phyloP scores from a whole-genome alignment of 805 yeast species.

The Lipomyces lipofer region DNA sequence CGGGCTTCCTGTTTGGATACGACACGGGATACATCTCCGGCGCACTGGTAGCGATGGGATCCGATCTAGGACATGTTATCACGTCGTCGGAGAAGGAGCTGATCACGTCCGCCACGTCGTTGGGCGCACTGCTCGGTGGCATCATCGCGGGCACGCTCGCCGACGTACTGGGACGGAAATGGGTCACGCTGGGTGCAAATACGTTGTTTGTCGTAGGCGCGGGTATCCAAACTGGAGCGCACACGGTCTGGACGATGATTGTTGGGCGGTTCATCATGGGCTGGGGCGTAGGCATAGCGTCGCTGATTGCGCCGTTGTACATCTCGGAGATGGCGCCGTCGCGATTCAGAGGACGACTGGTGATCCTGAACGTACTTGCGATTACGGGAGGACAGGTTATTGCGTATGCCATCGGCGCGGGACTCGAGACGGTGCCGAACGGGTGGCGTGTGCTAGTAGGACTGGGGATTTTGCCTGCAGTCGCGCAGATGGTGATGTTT shows the following conservation, averaged over 20 bases:
- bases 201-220: slow-evolving; percentile 82
- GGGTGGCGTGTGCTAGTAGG: slow-evolving; percentile 97
- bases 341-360: slow-evolving; percentile 85
- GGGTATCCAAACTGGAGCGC: slow-evolving; percentile 76
- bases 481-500: slow-evolving; percentile 71
- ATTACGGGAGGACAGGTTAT: slow-evolving; percentile 94
- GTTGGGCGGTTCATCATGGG: slow-evolving; percentile 92
- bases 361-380: slow-evolving; percentile 82
- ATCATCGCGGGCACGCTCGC: slow-evolving; percentile 78
- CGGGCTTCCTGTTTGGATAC: slow-evolving; percentile 96
- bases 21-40: slow-evolving; percentile 97
- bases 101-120: slow-evolving; percentile 90
- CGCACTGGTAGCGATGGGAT: slow-evolving; percentile 82
- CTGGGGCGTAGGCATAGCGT: slow-evolving; percentile 94
- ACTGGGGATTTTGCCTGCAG: slow-evolving; percentile 83
- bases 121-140: slow-evolving; percentile 87
- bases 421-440: slow-evolving; percentile 64
- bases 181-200: slow-evolving; percentile 80
- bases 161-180: slow-evolving; percentile 81
- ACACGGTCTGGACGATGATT: slow-evolving; percentile 86
- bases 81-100: slow-evolving; percentile 81
- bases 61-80: slow-evolving; percentile 61
- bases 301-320: slow-evolving; percentile 90
- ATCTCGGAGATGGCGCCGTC: slow-evolving; percentile 87
- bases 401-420: slow-evolving; percentile 94